Evolutionary conservation across 1,284 basidiomycete species (phyloP), one percentile per base, ranked within the genome.

Genomic region (Albatrellus sp.): DNA sequence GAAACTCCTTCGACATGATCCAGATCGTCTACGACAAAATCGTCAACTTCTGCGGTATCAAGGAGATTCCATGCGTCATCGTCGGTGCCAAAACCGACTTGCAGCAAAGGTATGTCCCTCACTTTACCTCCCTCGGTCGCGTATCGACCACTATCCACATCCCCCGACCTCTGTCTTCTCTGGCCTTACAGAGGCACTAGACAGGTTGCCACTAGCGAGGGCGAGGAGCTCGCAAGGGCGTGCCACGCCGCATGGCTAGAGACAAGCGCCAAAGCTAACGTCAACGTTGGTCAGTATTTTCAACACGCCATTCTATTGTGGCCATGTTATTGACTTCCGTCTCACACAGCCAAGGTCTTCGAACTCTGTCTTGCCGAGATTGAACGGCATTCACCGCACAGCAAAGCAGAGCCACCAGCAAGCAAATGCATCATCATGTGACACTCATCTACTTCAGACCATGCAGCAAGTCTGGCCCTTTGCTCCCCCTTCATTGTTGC

Each of bases 21-120:
- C 80, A 88, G 61, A 87, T 91, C 56, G 80, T 98, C 34, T 83
- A 97, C 60, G 93, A 98, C 72, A 99, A 98, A 77, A 97, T 99
- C 56, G 70, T 93, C 57, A 85, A 93, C 64, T 97, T 90, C 60
- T 90, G 87, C 44, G 94, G 93, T 41, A 75, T 90, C 44, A 80
- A 83, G 49, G 79, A 81, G 52, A 86, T 98, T 37, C 93, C 96
- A 11, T 93, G 93, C 63, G 91, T 99, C 37, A 81, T 99, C 52
- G 94, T 97, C 19, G 94, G 93, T 12, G 88, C 96, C 56, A 99
- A 98, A 75, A 75, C 73, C 46, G 94, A 99, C 69, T 65, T 98
- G 60, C 72, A 66, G 57, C 72, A 59, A 61, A 85, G 72, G 83
- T 89, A 61, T 60, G 70, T 43, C 10, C 43, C 47, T 33, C 41